Evolutionary conservation across 192 early-diverging fungal species (phyloP).

Genomic region (Lobosporangium transversale): DNA sequence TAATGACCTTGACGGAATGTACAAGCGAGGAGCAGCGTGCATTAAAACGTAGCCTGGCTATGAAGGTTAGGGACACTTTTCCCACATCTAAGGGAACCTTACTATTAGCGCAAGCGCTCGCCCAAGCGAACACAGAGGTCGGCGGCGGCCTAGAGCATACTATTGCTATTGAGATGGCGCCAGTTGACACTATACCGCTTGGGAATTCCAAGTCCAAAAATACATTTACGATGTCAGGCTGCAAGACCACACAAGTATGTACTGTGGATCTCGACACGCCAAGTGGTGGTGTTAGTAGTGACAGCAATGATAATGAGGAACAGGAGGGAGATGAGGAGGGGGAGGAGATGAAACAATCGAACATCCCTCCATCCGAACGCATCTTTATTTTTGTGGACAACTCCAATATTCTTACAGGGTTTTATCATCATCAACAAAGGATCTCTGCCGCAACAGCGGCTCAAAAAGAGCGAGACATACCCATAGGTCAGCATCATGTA

Average conservation of each 20-base stretch:
- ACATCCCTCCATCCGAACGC: not conserved
- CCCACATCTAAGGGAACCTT: not conserved
- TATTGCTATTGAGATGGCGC: too few relatives aligned
- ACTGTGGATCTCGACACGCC: too few relatives aligned
- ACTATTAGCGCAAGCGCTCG: conserved; percentile 2
- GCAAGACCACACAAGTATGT: not conserved
- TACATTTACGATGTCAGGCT: not conserved
- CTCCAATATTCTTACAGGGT: conserved; percentile 58
- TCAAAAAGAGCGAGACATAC: not conserved
- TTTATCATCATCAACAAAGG: conserved; percentile 33
- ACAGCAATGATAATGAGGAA: not conserved
- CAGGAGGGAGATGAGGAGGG: not conserved
- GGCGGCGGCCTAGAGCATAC: too few relatives aligned
- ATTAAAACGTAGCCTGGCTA: conserved; percentile 14
- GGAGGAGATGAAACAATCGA: not conserved
- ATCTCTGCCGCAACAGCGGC: not conserved
- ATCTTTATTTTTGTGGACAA: conserved; percentile 59
- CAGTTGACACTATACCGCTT: too few relatives aligned
- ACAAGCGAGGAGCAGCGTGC: conserved; percentile 23
- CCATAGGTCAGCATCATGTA: too few relatives aligned
- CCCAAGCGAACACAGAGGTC: not conserved
- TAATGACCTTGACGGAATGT: conserved; percentile 26
- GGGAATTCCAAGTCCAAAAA: not conserved
- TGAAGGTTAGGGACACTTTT: conserved; percentile 23
- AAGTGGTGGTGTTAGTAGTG: too few relatives aligned